Evolutionary conservation across 805 yeast species (phyloP).

Genomic region (Torulaspora indica): DNA sequence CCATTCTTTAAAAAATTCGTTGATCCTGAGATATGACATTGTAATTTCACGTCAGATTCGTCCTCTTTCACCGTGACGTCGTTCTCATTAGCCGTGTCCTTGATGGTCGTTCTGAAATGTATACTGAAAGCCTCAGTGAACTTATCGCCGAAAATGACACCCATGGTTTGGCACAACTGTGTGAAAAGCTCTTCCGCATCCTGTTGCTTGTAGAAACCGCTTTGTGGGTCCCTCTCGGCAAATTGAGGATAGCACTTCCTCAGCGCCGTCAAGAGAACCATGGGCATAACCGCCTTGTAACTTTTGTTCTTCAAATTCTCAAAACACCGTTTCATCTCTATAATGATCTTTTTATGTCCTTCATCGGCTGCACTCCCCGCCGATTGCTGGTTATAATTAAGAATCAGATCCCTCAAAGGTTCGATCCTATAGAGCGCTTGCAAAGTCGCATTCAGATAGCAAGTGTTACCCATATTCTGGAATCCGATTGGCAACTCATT

Average conservation of each 20-base stretch:
- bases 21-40: conserved; percentile 80
- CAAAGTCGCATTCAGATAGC: conserved; percentile 84
- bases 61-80: conserved; percentile 51
- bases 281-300: conserved; percentile 57
- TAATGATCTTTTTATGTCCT: conserved; percentile 39
- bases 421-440: conserved; percentile 81
- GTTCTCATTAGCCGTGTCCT: conserved; percentile 52
- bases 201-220: conserved; percentile 84
- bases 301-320: conserved; percentile 39
- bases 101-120: conserved; percentile 56
- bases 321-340: conserved; percentile 47
- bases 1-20: conserved; percentile 91
- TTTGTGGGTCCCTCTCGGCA: conserved; percentile 61
- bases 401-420: conserved; percentile 61
- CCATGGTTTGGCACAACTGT: conserved; percentile 57
- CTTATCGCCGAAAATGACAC: conserved; percentile 42
- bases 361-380: conserved; percentile 28
- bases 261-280: conserved; percentile 57
- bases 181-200: conserved; percentile 97
- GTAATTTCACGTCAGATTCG: conserved; percentile 58
- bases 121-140: conserved; percentile 59
- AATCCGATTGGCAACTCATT: conserved; percentile 76
- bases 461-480: conserved; percentile 92
- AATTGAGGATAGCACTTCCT: conserved; percentile 81
- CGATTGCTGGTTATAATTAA: conserved; percentile 45